A percentile compares a stretch with the other conserved stretches of the same genome.
These are phyloP conservation scores for Hypoxylon perforatum DNA, from an alignment of 495 filamentous ascomycete genomes.

Conservation along the genomic window DNA sequence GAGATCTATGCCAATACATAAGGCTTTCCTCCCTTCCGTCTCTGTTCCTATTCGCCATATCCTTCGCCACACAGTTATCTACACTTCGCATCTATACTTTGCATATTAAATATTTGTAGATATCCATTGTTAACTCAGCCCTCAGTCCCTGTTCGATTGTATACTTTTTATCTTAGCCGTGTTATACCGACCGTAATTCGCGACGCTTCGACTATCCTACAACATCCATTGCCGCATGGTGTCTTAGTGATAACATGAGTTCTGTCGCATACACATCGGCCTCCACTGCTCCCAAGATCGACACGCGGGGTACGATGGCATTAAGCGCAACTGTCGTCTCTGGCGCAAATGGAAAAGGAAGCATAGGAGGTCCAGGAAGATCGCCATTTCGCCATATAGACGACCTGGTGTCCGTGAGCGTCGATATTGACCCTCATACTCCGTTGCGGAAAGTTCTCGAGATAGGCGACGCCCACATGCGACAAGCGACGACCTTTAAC, in stretches of 20 bases:
- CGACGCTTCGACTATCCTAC: not conserved
- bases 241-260: constrained; percentile 33
- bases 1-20: constrained; percentile 41
- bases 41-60: too few species aligned
- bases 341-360: not conserved
- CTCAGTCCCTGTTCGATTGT: not conserved
- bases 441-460: constrained; percentile 63
- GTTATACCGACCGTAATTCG: not conserved
- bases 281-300: constrained; percentile 9
- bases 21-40: constrained; percentile 15
- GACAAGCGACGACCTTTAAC: constrained; percentile 62
- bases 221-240: not conserved
- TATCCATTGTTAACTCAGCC: not conserved
- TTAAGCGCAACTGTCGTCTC: not conserved
- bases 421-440: constrained; percentile 55
- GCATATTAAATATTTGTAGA: not conserved
- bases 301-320: constrained; percentile 11
- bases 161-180: not conserved
- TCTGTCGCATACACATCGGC: constrained; percentile 34
- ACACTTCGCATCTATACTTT: too few species aligned
- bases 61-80: not conserved
- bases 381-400: constrained; percentile 75
- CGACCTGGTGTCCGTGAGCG: constrained; percentile 67
- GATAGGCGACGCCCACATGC: constrained; percentile 59
- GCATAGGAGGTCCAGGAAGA: constrained; percentile 38